A percentile compares a stretch with the other conserved stretches of the same genome.
phyloP scores from a whole-genome alignment of 768 basidiomycete genomes.

The Mycena pura region DNA sequence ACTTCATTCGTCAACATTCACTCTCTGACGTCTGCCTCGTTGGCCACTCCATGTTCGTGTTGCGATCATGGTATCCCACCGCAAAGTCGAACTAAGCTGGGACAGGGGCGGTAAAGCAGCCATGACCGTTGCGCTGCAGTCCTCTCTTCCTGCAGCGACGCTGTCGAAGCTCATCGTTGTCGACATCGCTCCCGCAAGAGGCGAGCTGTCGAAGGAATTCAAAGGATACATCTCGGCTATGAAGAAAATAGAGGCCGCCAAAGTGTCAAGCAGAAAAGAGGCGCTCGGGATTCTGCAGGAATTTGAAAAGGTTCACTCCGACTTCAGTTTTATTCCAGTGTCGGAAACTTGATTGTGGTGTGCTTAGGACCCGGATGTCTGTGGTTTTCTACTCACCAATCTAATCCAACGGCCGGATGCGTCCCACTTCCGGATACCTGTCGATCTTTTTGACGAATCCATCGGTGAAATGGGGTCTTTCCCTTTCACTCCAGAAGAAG shows the following conservation, averaged over 20 bases:
- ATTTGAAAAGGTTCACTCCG: slow-evolving; percentile 63
- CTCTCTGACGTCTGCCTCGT: slow-evolving; percentile 73
- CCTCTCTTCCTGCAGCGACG: slow-evolving; percentile 46
- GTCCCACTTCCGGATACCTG: slow-evolving; percentile 71
- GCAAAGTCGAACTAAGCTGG: background rate
- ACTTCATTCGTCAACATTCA: slow-evolving; percentile 63
- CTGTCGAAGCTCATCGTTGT: slow-evolving; percentile 71
- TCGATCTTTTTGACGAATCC: slow-evolving; percentile 65
- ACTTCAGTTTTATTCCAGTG: background rate
- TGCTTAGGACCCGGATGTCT: slow-evolving; percentile 68
- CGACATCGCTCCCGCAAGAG: slow-evolving; percentile 80
- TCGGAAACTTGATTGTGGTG: background rate
- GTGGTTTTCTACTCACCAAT: slow-evolving; percentile 90
- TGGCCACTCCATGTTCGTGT: slow-evolving; percentile 88
- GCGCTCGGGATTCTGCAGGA: slow-evolving; percentile 69
- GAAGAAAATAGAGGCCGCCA: slow-evolving; percentile 68
- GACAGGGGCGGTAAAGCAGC: slow-evolving; percentile 86
- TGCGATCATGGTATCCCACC: background rate
- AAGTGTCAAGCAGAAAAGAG: slow-evolving; percentile 66
- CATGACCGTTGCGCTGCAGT: slow-evolving; percentile 68
- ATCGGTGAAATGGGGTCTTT: slow-evolving; percentile 80
- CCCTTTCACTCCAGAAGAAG: slow-evolving; percentile 68
- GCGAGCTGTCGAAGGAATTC: slow-evolving; percentile 68
- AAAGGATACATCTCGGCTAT: slow-evolving; percentile 71
- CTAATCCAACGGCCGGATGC: slow-evolving; percentile 50